Base-by-base conservation (phyloP, 1,284 basidiomycete genomes). In the Irpex sp. region DNA sequence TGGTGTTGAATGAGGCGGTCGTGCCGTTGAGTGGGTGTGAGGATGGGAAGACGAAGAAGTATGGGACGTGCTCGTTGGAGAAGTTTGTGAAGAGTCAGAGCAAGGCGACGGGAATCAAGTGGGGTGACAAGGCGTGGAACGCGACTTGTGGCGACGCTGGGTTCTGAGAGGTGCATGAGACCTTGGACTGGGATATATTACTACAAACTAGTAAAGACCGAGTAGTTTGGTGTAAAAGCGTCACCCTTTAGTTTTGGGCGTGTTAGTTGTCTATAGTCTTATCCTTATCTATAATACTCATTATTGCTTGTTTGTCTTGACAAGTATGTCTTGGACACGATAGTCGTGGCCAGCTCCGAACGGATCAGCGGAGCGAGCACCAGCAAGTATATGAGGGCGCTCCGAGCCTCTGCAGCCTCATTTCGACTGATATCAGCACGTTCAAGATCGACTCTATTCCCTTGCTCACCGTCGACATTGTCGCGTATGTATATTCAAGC, bases 1-100 rank as follows among this genome's bases (percentile, higher is more conserved):
- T 82, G 10, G 60, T 80, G 57, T 72, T 82, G 47, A 80, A 81
- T 67, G 76, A 76, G 60, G 69, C 74, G 58, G 76, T 77, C 14
- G 72, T 77, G 62, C 76, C 79, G 23, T 67, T 80, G 49, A 56
- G 68, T 16, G 49, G 49, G 18, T 79, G 78, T 65, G 68, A 66
- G 63, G 61, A 59, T 21, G 57, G 65, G 56, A 74, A 78, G 66
- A n/a, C 10, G 39, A 61, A 55, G 57, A 68, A 45, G 63, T 72
- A 71, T 47, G 78, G 79, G 39, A 71, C 75, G n/a, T 80, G 80
- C 61, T 71, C 76, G 28, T 65, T 80, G 45, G 71, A 65, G 9
- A 73, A 73, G 54, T 79, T 80, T 59, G 70, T 69, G 35, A 63
- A 64, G 58, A 67, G 71, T 59, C 77, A 77, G 28, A 61, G 58